phyloP scores from a whole-genome alignment of 2,329 filamentous ascomycete genomes.

The Fusarium globosum region DNA sequence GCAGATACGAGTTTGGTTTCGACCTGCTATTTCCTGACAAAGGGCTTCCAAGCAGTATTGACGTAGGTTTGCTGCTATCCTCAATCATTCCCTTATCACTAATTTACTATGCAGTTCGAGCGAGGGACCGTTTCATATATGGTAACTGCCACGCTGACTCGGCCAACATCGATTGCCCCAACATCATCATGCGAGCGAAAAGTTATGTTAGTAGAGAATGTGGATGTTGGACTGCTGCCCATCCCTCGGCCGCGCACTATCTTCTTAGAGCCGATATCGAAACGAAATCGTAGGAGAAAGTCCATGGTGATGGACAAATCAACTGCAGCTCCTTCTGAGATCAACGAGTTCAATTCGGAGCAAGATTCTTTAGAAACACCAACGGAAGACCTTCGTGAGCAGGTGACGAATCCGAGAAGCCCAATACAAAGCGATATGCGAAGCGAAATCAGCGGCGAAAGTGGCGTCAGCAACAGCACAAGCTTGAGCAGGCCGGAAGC shows the following conservation, averaged over 20 bases:
- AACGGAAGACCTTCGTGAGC: conserved; percentile 53
- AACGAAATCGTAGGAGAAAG: conserved; percentile 72
- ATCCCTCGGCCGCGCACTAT: conserved; percentile 84
- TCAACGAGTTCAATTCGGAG: conserved; percentile 51
- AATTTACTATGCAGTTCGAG: conserved; percentile 76
- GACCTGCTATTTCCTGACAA: conserved; percentile 76
- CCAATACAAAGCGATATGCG: conserved; percentile 65
- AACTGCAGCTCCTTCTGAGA: conserved; percentile 56
- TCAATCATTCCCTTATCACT: conserved; percentile 7
- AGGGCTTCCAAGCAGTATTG: conserved; percentile 88
- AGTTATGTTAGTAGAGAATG: conserved; percentile 80
- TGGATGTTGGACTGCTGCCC: conserved; percentile 83
- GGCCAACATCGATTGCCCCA: conserved; percentile 86
- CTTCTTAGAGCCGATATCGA: conserved; percentile 87
- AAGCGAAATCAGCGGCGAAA: conserved; percentile 79
- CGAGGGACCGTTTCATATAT: conserved; percentile 92
- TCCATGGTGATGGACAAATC: conserved; percentile 58
- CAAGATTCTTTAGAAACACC: conserved; percentile 55
- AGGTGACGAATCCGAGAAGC: conserved; percentile 52
- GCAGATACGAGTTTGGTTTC: conserved; percentile 83
- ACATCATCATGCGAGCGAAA: conserved; percentile 84
- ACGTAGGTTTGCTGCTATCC: conserved; percentile 68
- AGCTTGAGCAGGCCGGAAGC: conserved; percentile 65
- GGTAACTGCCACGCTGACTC: conserved; percentile 88
- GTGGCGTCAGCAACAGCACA: conserved; percentile 73